Percentiles rank a stretch among this genome's conserved stretches.
Conservation (phyloP, 495 filamentous ascomycete species). For the Lichenothelia convexa region DNA sequence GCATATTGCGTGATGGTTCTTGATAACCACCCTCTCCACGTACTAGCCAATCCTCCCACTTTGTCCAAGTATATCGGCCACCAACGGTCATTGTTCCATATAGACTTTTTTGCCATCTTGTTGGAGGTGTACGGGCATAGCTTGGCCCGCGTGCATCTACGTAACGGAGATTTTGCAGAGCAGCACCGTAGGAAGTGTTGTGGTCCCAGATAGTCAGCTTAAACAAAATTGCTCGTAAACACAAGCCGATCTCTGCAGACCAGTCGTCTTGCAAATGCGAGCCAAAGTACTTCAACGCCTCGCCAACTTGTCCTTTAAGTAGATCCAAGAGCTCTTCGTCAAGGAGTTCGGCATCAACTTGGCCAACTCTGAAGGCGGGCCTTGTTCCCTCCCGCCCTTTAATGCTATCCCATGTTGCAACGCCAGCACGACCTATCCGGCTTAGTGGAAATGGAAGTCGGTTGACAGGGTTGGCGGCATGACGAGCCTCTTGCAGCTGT, state of each 20-base stretch:
- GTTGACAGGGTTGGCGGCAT: slow-evolving; percentile 34
- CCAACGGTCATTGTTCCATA: slow-evolving; percentile 78
- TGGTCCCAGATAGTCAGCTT: slow-evolving; percentile 96
- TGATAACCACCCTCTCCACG: slow-evolving; percentile 52
- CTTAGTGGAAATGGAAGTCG: slow-evolving; percentile 48
- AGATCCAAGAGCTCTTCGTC: slow-evolving; percentile 85
- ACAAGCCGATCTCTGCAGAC: slow-evolving; percentile 66
- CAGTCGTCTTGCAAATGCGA: slow-evolving; percentile 56
- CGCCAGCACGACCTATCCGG: slow-evolving; percentile 34
- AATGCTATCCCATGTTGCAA: slow-evolving; percentile 49
- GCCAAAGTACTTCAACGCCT: slow-evolving; percentile 75
- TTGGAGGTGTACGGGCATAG: slow-evolving; percentile 40
- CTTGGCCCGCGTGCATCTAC: slow-evolving; percentile 54
- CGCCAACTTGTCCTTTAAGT: slow-evolving; percentile 70
- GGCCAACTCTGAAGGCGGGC: slow-evolving; percentile 83
- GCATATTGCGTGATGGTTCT: slow-evolving; percentile 33
- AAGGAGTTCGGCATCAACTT: slow-evolving; percentile 88
- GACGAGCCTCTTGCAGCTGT: slow-evolving; percentile 38
- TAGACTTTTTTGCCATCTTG: slow-evolving; percentile 58
- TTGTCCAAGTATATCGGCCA: slow-evolving; percentile 73
- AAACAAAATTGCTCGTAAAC: slow-evolving; percentile 64
- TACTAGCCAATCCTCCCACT: slow-evolving; percentile 78
- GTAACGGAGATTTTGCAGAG: slow-evolving; percentile 77
- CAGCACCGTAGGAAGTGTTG: slow-evolving; percentile 83
- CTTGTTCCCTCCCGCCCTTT: slow-evolving; percentile 58